Conservation (phyloP, 1,284 basidiomycete species). For the Leccinum subfulvum region DNA sequence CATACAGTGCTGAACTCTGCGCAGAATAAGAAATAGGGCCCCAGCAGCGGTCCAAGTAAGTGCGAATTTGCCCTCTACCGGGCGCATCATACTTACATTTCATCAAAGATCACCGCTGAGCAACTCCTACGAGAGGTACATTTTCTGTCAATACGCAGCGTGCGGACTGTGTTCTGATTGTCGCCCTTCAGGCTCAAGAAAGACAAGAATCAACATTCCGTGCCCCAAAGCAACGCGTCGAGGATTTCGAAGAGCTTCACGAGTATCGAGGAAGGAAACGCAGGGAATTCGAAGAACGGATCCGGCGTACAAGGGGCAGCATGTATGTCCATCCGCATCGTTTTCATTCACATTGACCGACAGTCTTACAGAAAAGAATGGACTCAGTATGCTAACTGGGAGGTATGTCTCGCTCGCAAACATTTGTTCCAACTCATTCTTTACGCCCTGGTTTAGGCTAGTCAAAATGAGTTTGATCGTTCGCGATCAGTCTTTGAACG, state of each 20-base stretch:
- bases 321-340: constrained; percentile 48
- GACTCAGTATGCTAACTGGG: constrained; percentile 83
- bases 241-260: constrained; percentile 95
- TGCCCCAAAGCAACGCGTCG: constrained; percentile 91
- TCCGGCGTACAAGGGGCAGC: constrained; percentile 85
- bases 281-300: constrained; percentile 95
- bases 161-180: constrained; percentile 8
- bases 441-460: constrained; percentile 55
- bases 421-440: not conserved
- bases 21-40: constrained; percentile 89
- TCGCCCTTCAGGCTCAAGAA: constrained; percentile 77
- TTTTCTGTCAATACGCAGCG: not conserved
- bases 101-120: constrained; percentile 87
- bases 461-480: constrained; percentile 92
- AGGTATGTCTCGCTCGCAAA: constrained; percentile 42
- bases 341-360: constrained; percentile 8
- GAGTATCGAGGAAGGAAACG: constrained; percentile 95
- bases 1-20: constrained; percentile 8
- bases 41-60: constrained; percentile 86
- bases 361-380: constrained; percentile 63
- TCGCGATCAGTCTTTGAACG: constrained; percentile 95
- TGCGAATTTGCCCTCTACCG: not conserved
- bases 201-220: constrained; percentile 89
- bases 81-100: constrained; percentile 13
- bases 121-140: constrained; percentile 91